phyloP scores from a whole-genome alignment of 1,284 basidiomycete species.

The Fomitiporia mediterranea region DNA sequence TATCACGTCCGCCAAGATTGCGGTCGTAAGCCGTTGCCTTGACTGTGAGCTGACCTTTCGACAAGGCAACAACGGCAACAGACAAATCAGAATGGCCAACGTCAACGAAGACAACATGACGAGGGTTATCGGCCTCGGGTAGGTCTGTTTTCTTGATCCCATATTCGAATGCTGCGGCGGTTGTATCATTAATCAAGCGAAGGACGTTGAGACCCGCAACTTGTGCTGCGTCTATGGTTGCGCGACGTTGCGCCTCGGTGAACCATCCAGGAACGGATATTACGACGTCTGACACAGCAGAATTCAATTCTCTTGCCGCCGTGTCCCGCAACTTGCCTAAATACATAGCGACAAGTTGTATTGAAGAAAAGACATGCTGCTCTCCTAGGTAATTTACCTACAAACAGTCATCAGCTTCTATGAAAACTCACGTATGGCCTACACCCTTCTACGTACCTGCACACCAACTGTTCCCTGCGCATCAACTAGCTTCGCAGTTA shows the following conservation, averaged over 20 bases:
- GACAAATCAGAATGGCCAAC: slow-evolving; percentile 89
- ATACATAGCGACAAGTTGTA: slow-evolving; percentile 85
- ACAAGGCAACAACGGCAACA: slow-evolving; percentile 82
- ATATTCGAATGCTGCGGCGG: slow-evolving; percentile 89
- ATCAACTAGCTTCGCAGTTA: slow-evolving; percentile 82
- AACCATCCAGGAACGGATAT: slow-evolving; percentile 95
- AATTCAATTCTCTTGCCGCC: slow-evolving; percentile 78
- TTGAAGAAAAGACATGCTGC: slow-evolving; percentile 69
- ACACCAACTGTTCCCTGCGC: slow-evolving; percentile 76
- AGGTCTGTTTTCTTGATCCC: slow-evolving; percentile 96
- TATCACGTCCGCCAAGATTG: slow-evolving; percentile 89
- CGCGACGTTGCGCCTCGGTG: slow-evolving; percentile 86
- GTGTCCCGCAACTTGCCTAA: slow-evolving; percentile 86
- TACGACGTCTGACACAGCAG: slow-evolving; percentile 81
- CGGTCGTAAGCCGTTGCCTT: slow-evolving; percentile 86
- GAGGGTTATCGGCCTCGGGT: slow-evolving; percentile 74
- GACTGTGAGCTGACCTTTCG: slow-evolving; percentile 85
- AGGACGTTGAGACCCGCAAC: slow-evolving; percentile 87
- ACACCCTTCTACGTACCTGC: slow-evolving; percentile 49
- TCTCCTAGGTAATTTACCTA: slow-evolving; percentile 89
- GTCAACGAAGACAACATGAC: slow-evolving; percentile 88
- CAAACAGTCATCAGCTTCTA: slow-evolving; percentile 16
- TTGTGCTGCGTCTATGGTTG: slow-evolving; percentile 80
- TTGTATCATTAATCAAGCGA: slow-evolving; percentile 92
- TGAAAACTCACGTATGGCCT: background rate